Conservation (phyloP, 345 rosid genomes). For the Populus davidiana region DNA sequence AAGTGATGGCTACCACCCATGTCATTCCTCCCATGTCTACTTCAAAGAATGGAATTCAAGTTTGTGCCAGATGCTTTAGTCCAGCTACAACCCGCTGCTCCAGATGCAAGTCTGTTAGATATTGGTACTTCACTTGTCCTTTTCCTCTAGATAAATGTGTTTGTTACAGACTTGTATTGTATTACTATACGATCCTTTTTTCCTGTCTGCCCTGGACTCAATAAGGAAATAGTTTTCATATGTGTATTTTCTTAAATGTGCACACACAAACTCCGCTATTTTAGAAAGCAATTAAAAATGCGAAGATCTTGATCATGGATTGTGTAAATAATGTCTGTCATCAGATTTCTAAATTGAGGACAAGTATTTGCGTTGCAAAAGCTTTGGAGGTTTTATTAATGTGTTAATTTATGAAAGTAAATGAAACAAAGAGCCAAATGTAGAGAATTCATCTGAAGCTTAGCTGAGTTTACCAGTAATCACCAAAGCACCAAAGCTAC, state of each 20-base stretch:
- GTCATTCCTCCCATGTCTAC: conserved; percentile 40
- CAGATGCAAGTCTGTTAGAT: conserved; percentile 78
- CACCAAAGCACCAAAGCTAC: not conserved
- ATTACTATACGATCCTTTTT: not conserved
- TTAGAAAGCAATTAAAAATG: not conserved
- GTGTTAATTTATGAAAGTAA: not conserved
- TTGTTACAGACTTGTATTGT: not conserved
- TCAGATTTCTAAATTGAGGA: not conserved
- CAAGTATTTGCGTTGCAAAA: not conserved
- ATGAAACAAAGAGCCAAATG: not conserved
- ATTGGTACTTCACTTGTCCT: conserved; percentile 50
- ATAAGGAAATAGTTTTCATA: not conserved
- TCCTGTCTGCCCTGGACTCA: not conserved
- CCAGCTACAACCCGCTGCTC: conserved; percentile 86
- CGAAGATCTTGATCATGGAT: not conserved
- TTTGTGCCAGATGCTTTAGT: conserved; percentile 67
- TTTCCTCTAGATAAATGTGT: not conserved
- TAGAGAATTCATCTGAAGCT: not conserved
- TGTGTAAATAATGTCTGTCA: not conserved
- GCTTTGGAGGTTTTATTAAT: not conserved
- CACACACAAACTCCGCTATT: not conserved
- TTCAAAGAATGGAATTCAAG: conserved; percentile 43
- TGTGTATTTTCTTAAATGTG: not conserved
- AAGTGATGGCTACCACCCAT: conserved; percentile 41
- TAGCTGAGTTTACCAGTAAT: not conserved